Percentiles rank a stretch among this genome's conserved stretches.
Evolutionary conservation across 2,329 filamentous ascomycete genomes (phyloP).

Genomic region (Ophiosphaerella narmari): DNA sequence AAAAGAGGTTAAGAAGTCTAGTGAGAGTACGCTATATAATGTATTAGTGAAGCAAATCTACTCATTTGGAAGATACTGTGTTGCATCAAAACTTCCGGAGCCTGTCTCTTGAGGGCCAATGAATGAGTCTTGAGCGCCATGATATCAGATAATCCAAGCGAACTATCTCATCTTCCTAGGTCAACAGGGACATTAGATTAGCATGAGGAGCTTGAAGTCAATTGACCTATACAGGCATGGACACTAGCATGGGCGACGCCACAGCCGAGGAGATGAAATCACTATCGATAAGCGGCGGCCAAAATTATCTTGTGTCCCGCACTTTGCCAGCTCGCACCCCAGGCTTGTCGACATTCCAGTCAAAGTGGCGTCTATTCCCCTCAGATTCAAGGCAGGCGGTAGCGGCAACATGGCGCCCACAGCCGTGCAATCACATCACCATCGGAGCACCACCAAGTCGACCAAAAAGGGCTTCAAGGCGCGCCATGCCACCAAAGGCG

Average conservation of each 20-base stretch:
- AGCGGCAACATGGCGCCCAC: constrained; percentile 69
- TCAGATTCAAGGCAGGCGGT: constrained; percentile 81
- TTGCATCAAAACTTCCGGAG: too few relatives aligned
- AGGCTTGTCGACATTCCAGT: constrained; percentile 14
- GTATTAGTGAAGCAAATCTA: too few relatives aligned
- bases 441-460: constrained; percentile 89
- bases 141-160: too few relatives aligned
- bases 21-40: not conserved
- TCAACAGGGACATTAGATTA: too few relatives aligned
- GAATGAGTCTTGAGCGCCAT: too few relatives aligned
- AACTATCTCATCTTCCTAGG: too few relatives aligned
- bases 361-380: constrained; percentile 60
- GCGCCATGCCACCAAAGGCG: constrained; percentile 84
- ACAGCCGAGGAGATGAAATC: constrained; percentile 22
- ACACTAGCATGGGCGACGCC: constrained; percentile 13
- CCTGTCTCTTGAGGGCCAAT: too few relatives aligned
- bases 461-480: constrained; percentile 92
- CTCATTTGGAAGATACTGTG: too few relatives aligned
- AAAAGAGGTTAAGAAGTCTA: not conserved
- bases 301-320: constrained; percentile 32
- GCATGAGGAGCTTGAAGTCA: too few relatives aligned
- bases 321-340: constrained; percentile 16
- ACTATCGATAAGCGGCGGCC: constrained; percentile 18
- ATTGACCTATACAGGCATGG: not conserved
- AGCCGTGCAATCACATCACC: constrained; percentile 70